Conservation (phyloP, 1,284 basidiomycete genomes). For the Microbotryum scabiosae region DNA sequence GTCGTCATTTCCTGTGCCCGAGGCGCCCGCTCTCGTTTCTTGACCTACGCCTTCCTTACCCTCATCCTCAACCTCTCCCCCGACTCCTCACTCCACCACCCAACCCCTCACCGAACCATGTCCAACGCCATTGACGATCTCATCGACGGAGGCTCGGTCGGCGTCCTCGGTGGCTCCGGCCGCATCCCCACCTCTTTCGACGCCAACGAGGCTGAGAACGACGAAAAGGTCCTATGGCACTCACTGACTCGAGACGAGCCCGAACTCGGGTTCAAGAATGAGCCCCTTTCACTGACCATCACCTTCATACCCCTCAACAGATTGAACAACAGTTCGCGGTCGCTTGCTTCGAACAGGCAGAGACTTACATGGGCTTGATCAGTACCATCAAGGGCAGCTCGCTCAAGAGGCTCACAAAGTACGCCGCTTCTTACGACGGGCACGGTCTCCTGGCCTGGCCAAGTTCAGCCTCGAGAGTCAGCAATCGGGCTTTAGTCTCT, state of each 20-base stretch:
- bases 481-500: not conserved
- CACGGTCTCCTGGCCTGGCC: not conserved
- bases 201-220: constrained; percentile 23
- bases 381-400: constrained; percentile 68
- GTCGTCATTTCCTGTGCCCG: no score
- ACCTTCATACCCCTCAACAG: constrained; percentile 41
- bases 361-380: constrained; percentile 93
- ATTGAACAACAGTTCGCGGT: constrained; percentile 99
- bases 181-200: constrained; percentile 12
- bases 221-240: constrained; percentile 18
- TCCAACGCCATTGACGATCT: constrained; percentile 20
- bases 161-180: constrained; percentile 1
- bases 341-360: constrained; percentile 89
- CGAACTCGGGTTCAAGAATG: not conserved
- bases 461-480: not conserved
- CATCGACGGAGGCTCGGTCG: constrained; percentile 16
- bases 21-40: no score
- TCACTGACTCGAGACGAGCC: not conserved
- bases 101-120: no score
- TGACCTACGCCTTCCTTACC: no score
- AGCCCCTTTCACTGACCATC: not conserved
- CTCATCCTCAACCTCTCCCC: no score
- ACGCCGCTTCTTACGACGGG: constrained; percentile 26
- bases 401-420: constrained; percentile 69
- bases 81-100: no score